These are phyloP conservation scores for Fusarium sp. DNA, from an alignment of 2,329 filamentous ascomycete species.

Conservation along the genomic window DNA sequence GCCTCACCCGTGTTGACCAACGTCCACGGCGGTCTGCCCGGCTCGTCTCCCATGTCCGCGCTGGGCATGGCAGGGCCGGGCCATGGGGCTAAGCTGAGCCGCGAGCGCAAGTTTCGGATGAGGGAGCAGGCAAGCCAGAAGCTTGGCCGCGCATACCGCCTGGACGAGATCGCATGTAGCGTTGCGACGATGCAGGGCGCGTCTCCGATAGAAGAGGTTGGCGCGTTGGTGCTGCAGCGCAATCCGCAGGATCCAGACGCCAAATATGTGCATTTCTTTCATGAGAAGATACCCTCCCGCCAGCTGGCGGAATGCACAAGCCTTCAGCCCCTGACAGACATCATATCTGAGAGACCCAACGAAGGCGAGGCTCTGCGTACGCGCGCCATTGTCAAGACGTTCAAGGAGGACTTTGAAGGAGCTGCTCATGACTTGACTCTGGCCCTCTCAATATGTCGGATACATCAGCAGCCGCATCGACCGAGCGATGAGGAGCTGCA, in stretches of 20 bases:
- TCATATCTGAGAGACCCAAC: constrained; percentile 71
- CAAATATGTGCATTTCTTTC: constrained; percentile 91
- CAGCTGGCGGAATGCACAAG: constrained; percentile 79
- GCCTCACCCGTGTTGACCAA: constrained; percentile 72
- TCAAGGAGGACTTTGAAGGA: constrained; percentile 78
- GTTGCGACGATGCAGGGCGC: constrained; percentile 86
- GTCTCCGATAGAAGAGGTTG: constrained; percentile 80
- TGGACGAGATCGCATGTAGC: constrained; percentile 86
- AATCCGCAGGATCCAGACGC: constrained; percentile 76
- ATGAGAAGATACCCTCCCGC: constrained; percentile 85
- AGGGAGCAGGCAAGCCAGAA: constrained; percentile 83
- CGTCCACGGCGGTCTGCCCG: constrained; percentile 56
- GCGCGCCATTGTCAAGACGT: constrained; percentile 77
- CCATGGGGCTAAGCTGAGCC: constrained; percentile 74
- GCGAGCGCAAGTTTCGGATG: constrained; percentile 81
- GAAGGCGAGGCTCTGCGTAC: constrained; percentile 77
- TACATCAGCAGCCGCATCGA: constrained; percentile 64
- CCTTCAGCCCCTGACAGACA: constrained; percentile 72
- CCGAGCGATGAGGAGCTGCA: constrained; percentile 64
- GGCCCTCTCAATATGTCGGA: constrained; percentile 67
- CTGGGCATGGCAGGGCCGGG: constrained; percentile 58
- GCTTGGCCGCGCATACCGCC: constrained; percentile 78
- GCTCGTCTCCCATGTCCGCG: constrained; percentile 32
- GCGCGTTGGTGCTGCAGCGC: constrained; percentile 76
- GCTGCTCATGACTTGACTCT: constrained; percentile 76